phyloP scores from a whole-genome alignment of 306 rosid genomes.

The Pueraria montana region DNA sequence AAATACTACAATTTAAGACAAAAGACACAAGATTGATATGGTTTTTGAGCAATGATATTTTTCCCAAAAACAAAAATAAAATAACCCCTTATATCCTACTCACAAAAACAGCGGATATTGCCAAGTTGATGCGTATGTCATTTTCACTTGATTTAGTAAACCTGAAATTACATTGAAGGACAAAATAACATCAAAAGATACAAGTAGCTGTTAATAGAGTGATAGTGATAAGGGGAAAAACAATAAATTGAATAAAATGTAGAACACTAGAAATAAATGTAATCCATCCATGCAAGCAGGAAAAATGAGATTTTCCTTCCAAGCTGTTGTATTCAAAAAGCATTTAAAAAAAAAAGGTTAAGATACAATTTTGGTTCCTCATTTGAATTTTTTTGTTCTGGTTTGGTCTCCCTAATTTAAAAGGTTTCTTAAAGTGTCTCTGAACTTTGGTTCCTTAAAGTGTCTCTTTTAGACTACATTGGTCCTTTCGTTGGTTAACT shows the following conservation, averaged over 20 bases:
- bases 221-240: conserved; percentile 14
- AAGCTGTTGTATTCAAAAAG: background rate
- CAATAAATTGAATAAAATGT: conserved; percentile 31
- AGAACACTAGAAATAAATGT: conserved; percentile 31
- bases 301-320: conserved; percentile 27
- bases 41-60: conserved; percentile 26
- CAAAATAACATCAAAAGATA: conserved; percentile 44
- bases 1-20: conserved; percentile 30
- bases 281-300: conserved; percentile 18
- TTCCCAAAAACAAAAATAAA: background rate
- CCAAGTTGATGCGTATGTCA: conserved; percentile 88
- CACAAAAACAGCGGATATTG: conserved; percentile 88
- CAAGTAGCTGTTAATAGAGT: conserved; percentile 6
- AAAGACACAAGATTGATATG: conserved; percentile 16
- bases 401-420: too few species aligned
- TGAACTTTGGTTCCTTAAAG: too few species aligned
- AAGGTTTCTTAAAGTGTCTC: too few species aligned
- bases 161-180: conserved; percentile 67
- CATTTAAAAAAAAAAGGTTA: background rate
- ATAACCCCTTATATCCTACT: conserved; percentile 57
- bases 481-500: too few species aligned
- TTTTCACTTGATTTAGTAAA: conserved; percentile 79
- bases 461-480: too few species aligned
- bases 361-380: too few species aligned
- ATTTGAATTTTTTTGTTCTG: too few species aligned